Base-by-base conservation (phyloP, 129 eudicot genomes). In the Ambrosia trifida region DNA sequence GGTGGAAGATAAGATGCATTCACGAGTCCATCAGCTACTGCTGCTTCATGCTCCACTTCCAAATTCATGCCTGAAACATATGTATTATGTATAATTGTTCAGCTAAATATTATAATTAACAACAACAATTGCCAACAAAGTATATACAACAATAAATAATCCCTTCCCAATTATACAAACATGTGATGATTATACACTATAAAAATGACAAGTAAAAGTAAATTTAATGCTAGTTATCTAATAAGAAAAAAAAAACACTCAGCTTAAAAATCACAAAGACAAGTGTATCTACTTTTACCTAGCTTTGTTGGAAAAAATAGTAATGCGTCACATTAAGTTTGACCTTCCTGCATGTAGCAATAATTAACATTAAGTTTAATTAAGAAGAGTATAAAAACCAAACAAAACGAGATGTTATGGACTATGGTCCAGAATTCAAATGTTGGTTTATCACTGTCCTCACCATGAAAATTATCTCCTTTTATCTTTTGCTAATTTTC, bases 261-360 rank as follows among this genome's bases (percentile, higher is more conserved):
- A 5, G 38, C 3, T 33, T 33, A 33, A 33, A 33, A 33, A 33
- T 9, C 47, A 43, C 3, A 43, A 43, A 43, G 11, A 43, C 12
- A 43, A 43, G 14, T 43, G 47, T 43, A 36, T 4, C 41, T 36
- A 7, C 41, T 36, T 57, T 57, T 28, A 57, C 64, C 64, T 57
- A 24, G 38, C 16, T 57, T 30, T 57, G 64, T 57, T 10, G 63
- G 63, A 57, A 24, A 11, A 28, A 57, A 10, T 3, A 57, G 63
- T 1, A 20, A n/a, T 4, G 63, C 63, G 11, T 57, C 36, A 24
- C 63, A 57, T 12, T 16, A 4, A 24, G n/a, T 11, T 36, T 57
- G 36, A 24, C 63, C 63, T 10, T 57, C 63, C 63, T 57, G 63
- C 36, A 24, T 57, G 63, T 11, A 24, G 35, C 8, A 24, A 57